These are phyloP conservation scores for Phoma sp. DNA, from an alignment of 2,329 filamentous ascomycete genomes.

Conservation along the genomic window DNA sequence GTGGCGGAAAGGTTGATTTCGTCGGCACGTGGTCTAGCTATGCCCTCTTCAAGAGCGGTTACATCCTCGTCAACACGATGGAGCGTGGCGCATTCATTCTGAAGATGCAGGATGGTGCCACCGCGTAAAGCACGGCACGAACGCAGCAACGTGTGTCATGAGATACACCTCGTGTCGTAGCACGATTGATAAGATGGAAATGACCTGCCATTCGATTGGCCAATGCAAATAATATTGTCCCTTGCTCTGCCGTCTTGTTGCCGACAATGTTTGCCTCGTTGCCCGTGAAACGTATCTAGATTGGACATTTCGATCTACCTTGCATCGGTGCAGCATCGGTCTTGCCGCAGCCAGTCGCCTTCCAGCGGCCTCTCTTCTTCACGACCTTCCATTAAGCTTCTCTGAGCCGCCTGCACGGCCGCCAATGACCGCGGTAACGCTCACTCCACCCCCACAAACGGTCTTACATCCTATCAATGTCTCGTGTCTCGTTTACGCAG, in stretches of 20 bases:
- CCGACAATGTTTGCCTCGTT: background rate
- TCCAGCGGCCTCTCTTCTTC: background rate
- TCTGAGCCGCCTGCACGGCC: background rate
- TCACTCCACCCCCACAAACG: background rate
- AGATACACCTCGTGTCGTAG: background rate
- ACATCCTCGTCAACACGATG: slow-evolving; percentile 52
- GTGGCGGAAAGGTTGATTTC: slow-evolving; percentile 52
- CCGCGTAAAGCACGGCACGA: slow-evolving; percentile 10
- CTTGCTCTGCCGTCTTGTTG: background rate
- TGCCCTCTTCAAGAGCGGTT: slow-evolving; percentile 50
- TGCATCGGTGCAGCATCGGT: background rate
- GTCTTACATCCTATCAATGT: slow-evolving; percentile 1
- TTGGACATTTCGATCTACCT: background rate
- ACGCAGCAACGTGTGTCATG: background rate
- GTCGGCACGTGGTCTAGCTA: slow-evolving; percentile 56
- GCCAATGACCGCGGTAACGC: slow-evolving; percentile 13
- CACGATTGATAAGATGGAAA: background rate
- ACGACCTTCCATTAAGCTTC: slow-evolving; percentile 9
- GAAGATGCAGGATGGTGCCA: slow-evolving; percentile 41
- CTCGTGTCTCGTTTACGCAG: slow-evolving; percentile 12
- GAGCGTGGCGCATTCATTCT: slow-evolving; percentile 50
- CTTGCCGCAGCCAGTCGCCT: background rate
- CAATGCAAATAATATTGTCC: background rate
- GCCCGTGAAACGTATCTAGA: background rate
- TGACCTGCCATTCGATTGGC: background rate